Evolutionary conservation across 495 filamentous ascomycete genomes (phyloP), one percentile per base, ranked within the genome.

Genomic region (Hypoxylon fuscum): DNA sequence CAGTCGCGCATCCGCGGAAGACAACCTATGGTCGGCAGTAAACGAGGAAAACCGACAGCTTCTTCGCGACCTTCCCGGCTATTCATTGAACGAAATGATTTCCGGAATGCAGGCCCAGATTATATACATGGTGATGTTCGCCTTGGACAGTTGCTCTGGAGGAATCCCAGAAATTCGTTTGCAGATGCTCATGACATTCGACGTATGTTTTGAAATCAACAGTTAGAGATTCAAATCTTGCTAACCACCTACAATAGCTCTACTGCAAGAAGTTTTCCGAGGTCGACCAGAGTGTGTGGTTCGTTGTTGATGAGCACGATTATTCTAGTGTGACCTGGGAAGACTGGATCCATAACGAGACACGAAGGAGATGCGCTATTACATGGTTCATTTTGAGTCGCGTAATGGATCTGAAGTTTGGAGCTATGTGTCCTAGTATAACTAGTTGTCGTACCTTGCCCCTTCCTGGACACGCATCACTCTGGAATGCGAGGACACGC

Each of bases 311-410:
- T 12, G 61, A 50, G 6, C 17, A 61, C 11, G 55, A 53, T 17
- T 38, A 61, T 31, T 55, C 64, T 1, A 25, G 27, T n/a, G 38
- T 61, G 53, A 59, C 64, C 2, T 70, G 68, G 68, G 64, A 70
- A 38, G 47, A 64, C 3, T 70, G 64, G 52, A 40, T 68, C 21
- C 48, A 46, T 29, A 41, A 43, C 0, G 68, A 70, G 29, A 50
- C 56, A 21, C 68, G 64, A 44, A 55, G 68, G 51, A 61, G 67
- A 12, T 57, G 45, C 6, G 59, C 68, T 5, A 7, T 61, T 8
- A 68, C 55, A 7, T 70, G 64, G 64, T 70, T 70, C 20, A 51
- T 70, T 9, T 10, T 50, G 2, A 68, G 64, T 18, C 68, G 68
- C 18, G 64, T 68, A 15, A 54, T 70, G n/a, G 46, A 70, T 37